Conservation (phyloP, 2,329 filamentous ascomycete genomes). For the Colletotrichum cuscutae region DNA sequence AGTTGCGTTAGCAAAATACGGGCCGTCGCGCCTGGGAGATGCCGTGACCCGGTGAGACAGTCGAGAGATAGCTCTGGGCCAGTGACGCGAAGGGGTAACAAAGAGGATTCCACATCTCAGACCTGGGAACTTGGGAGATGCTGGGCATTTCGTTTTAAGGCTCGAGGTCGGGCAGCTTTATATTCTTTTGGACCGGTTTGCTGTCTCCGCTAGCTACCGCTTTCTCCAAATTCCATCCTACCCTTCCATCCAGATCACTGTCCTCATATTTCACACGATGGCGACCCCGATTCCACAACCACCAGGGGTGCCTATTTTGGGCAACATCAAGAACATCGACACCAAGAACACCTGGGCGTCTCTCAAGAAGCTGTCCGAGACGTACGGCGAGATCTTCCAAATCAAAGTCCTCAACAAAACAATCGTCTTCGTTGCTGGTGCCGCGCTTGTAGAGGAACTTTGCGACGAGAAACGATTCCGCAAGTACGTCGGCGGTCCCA, state of each 20-base stretch:
- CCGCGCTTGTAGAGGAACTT: constrained; percentile 53
- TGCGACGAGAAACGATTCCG: constrained; percentile 65
- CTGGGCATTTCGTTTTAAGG: background rate
- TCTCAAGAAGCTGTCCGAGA: constrained; percentile 47
- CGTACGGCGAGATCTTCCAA: constrained; percentile 52
- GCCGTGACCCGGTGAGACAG: constrained; percentile 23
- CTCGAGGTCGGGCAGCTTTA: background rate
- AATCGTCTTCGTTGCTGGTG: constrained; percentile 53
- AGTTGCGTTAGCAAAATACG: constrained; percentile 12
- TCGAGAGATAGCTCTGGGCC: background rate
- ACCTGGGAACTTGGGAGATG: background rate
- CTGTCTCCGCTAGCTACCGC: background rate
- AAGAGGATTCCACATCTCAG: background rate
- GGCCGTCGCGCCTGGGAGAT: constrained; percentile 26
- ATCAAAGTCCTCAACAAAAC: constrained; percentile 47
- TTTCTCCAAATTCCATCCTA: background rate
- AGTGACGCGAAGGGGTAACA: constrained; percentile 11
- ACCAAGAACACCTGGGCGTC: constrained; percentile 49
- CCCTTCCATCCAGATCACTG: too few species aligned
- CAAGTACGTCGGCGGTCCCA: constrained; percentile 63
- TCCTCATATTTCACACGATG: constrained; percentile 38
- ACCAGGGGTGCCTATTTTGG: constrained; percentile 47
- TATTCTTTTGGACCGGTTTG: background rate
- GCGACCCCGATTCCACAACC: constrained; percentile 48
- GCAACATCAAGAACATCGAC: constrained; percentile 49